Evolutionary conservation across 2,329 filamentous ascomycete genomes (phyloP).

Genomic region (Fusarium sambucinum): DNA sequence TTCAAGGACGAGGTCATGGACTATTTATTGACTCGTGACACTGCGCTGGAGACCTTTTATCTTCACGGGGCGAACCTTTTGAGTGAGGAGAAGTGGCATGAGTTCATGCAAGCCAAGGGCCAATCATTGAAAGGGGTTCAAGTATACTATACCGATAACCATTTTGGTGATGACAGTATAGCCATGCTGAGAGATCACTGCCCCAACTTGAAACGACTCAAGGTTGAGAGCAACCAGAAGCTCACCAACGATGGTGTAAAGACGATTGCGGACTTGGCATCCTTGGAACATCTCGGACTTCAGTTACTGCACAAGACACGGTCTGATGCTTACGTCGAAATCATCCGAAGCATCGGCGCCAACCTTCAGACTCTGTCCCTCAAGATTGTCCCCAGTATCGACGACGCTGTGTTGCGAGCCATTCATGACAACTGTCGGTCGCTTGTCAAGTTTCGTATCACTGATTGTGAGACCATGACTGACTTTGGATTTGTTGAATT

Average conservation of each 20-base stretch:
- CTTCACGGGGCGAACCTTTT: conserved; percentile 88
- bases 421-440: conserved; percentile 77
- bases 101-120: conserved; percentile 76
- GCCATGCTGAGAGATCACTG: conserved; percentile 72
- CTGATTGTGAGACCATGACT: conserved; percentile 79
- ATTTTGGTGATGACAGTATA: conserved; percentile 80
- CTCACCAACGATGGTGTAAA: conserved; percentile 74
- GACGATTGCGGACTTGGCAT: conserved; percentile 70
- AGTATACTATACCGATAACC: conserved; percentile 85
- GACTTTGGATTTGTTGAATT: conserved; percentile 79
- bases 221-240: conserved; percentile 83
- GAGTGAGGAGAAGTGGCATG: conserved; percentile 79
- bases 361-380: conserved; percentile 83
- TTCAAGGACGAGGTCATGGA: conserved; percentile 88
- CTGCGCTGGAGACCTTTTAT: conserved; percentile 77
- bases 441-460: conserved; percentile 83
- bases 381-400: conserved; percentile 72
- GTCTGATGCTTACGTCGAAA: conserved; percentile 67
- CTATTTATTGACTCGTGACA: conserved; percentile 80
- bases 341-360: conserved; percentile 72
- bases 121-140: conserved; percentile 74
- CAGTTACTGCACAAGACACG: conserved; percentile 70
- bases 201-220: conserved; percentile 78
- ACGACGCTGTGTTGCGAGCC: conserved; percentile 76
- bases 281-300: conserved; percentile 81